phyloP scores from a whole-genome alignment of 2,329 filamentous ascomycete species.

The Aureobasidium sp. region DNA sequence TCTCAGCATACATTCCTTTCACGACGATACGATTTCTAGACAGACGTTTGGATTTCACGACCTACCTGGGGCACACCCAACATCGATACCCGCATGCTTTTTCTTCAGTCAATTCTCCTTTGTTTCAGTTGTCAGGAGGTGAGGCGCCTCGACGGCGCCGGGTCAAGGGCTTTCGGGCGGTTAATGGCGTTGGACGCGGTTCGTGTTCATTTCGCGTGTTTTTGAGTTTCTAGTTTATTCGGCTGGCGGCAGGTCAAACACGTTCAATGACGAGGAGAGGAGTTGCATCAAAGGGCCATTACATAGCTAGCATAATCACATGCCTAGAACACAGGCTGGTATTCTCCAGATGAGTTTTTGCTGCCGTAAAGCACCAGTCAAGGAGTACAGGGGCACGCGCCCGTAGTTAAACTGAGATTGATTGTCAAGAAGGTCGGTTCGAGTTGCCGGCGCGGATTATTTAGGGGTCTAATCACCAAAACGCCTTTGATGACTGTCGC shows the following conservation, averaged over 20 bases:
- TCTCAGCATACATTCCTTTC: not conserved
- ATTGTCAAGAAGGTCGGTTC: not conserved
- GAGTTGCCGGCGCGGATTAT: not conserved
- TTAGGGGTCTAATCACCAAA: not conserved
- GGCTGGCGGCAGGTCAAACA: not conserved
- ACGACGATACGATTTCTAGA: conserved; percentile 11
- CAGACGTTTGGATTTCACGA: conserved; percentile 10
- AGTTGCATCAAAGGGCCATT: not conserved
- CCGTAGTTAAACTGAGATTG: not conserved
- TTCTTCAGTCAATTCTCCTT: not conserved
- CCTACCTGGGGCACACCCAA: conserved; percentile 8
- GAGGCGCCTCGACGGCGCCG: not conserved
- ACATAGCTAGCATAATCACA: conserved; percentile 9
- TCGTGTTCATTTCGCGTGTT: conserved; percentile 9
- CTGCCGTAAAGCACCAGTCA: not conserved
- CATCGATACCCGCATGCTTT: conserved; percentile 8
- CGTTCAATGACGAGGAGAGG: not conserved
- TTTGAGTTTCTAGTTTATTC: not conserved
- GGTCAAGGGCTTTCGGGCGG: not conserved
- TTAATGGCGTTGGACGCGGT: conserved; percentile 1
- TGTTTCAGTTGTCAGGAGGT: not conserved
- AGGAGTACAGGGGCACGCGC: not conserved
- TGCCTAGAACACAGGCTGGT: not conserved
- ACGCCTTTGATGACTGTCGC: not conserved
- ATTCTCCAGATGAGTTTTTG: not conserved